These are phyloP conservation scores for Musa itinerans DNA, from an alignment of 176 grass and related monocot genomes.

Conservation along the genomic window DNA sequence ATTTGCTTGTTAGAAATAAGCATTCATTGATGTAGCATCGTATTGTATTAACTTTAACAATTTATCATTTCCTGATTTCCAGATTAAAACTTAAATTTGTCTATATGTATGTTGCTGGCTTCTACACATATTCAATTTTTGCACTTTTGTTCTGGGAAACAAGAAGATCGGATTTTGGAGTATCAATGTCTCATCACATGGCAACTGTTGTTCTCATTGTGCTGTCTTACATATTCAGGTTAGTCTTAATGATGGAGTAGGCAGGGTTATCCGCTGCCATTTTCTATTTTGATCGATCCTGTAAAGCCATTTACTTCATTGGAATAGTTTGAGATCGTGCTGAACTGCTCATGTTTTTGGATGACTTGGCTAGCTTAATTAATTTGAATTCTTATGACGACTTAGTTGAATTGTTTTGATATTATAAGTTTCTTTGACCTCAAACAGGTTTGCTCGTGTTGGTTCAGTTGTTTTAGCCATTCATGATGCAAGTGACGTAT, in stretches of 20 bases:
- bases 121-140: slow-evolving; percentile 12
- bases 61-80: neutral
- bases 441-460: slow-evolving; percentile 10
- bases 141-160: slow-evolving; percentile 3
- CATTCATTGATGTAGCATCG: neutral
- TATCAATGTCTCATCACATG: slow-evolving; percentile 6
- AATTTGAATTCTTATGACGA: neutral
- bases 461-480: slow-evolving; percentile 7
- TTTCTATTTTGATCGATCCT: no score
- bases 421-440: neutral
- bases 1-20: neutral
- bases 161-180: slow-evolving; percentile 3
- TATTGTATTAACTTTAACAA: neutral
- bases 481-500: slow-evolving; percentile 12
- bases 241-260: neutral
- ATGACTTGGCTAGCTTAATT: neutral
- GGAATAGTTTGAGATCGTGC: no score
- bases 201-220: neutral
- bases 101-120: slow-evolving; percentile 9
- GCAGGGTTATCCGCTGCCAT: no score
- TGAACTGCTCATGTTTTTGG: no score
- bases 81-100: slow-evolving; percentile 7
- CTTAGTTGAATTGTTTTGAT: neutral
- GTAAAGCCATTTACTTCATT: no score
- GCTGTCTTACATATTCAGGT: slow-evolving; percentile 10